These are phyloP conservation scores for Salinomyces thailandicus DNA, from an alignment of 2,329 filamentous ascomycete species.

Conservation along the genomic window DNA sequence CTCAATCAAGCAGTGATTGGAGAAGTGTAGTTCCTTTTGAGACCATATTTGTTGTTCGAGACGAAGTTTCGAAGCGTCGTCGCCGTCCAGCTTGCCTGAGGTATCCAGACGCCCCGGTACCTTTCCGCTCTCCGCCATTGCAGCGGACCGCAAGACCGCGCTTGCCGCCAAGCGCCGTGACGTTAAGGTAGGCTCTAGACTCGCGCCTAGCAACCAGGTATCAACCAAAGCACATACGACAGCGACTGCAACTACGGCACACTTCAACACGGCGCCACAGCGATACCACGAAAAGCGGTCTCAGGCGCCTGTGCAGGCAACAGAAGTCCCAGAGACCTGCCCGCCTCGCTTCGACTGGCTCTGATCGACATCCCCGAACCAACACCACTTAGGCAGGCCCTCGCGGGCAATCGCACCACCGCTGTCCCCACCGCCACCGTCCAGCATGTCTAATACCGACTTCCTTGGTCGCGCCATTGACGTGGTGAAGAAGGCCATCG, in stretches of 20 bases:
- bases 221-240: neutral
- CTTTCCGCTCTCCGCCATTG: too few species aligned
- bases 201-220: neutral
- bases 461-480: conserved; percentile 95
- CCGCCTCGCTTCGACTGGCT: too few species aligned
- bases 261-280: neutral
- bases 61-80: too few species aligned
- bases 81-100: neutral
- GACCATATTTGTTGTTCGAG: too few species aligned
- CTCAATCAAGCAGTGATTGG: too few species aligned
- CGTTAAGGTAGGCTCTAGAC: neutral
- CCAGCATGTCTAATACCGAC: conserved; percentile 81
- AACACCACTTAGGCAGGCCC: too few species aligned
- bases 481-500: conserved; percentile 94
- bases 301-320: neutral
- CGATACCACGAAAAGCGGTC: neutral
- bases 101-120: too few species aligned
- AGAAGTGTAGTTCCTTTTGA: too few species aligned
- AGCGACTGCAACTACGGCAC: neutral
- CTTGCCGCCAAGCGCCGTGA: neutral
- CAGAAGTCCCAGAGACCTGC: too few species aligned
- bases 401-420: too few species aligned
- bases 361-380: too few species aligned
- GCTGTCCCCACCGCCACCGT: neutral
- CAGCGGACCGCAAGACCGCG: too few species aligned